Percentiles rank a stretch among this genome's conserved stretches.
These are phyloP conservation scores for Talaromyces stipitatus DNA, from an alignment of 495 filamentous ascomycete species.

Conservation along the genomic window DNA sequence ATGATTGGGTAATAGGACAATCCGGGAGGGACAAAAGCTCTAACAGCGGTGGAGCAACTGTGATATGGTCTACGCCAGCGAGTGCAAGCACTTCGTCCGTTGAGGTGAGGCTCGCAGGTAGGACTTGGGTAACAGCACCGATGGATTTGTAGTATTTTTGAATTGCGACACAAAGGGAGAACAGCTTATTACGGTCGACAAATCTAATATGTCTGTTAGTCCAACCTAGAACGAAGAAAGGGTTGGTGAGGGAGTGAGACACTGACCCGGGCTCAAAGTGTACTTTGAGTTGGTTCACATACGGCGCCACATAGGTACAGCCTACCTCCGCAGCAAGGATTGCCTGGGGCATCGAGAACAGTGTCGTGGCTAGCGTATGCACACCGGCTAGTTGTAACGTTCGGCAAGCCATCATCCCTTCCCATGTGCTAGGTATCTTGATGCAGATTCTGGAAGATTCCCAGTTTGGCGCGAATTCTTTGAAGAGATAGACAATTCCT, in stretches of 20 bases:
- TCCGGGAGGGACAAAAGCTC: slow-evolving; percentile 32
- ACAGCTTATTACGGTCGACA: slow-evolving; percentile 31
- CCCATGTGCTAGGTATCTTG: slow-evolving; percentile 58
- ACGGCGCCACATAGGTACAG: slow-evolving; percentile 55
- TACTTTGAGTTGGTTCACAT: slow-evolving; percentile 57
- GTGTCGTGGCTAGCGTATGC: slow-evolving; percentile 51
- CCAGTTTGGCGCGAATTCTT: slow-evolving; percentile 39
- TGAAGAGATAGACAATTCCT: slow-evolving; percentile 42
- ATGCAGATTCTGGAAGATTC: slow-evolving; percentile 46
- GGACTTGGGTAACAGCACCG: slow-evolving; percentile 38
- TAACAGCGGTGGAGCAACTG: slow-evolving; percentile 46
- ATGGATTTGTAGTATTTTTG: slow-evolving; percentile 46
- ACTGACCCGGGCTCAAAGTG: slow-evolving; percentile 48
- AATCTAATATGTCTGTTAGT: slow-evolving; percentile 12
- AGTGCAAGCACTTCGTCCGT: slow-evolving; percentile 49
- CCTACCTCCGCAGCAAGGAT: slow-evolving; percentile 46
- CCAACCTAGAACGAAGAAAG: neutral
- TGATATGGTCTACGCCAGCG: slow-evolving; percentile 51
- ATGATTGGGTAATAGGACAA: slow-evolving; percentile 20
- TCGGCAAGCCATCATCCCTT: slow-evolving; percentile 54
- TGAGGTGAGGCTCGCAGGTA: slow-evolving; percentile 49
- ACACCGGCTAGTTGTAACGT: slow-evolving; percentile 45
- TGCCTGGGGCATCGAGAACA: slow-evolving; percentile 54
- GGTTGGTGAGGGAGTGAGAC: neutral
- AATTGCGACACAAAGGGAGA: slow-evolving; percentile 41